These are phyloP conservation scores for Diaporthe sp. DNA, from an alignment of 2,329 filamentous ascomycete genomes.

Conservation along the genomic window DNA sequence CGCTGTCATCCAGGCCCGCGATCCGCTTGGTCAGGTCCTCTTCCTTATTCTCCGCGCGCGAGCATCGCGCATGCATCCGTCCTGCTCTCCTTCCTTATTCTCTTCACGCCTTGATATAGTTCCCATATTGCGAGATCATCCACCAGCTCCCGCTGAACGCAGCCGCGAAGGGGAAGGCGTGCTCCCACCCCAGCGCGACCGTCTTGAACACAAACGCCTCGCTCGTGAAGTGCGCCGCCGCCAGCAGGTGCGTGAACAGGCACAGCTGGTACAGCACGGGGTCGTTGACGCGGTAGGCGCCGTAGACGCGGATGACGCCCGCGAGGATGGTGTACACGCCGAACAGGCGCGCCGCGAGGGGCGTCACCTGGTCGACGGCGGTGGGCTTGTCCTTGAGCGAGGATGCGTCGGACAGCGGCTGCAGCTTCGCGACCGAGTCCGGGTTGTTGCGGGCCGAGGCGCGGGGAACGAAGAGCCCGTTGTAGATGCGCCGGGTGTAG, in stretches of 20 bases:
- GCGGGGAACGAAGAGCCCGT: constrained; percentile 71
- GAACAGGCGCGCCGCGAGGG: constrained; percentile 83
- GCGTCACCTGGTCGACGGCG: constrained; percentile 74
- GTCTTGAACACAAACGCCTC: constrained; percentile 87
- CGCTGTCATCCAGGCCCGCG: neutral
- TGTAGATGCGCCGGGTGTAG: constrained; percentile 91
- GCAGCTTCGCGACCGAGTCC: constrained; percentile 60
- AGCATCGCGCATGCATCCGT: neutral
- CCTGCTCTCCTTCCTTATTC: neutral
- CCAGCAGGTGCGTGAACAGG: constrained; percentile 84
- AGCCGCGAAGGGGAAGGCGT: constrained; percentile 67
- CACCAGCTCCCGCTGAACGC: constrained; percentile 61
- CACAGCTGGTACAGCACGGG: constrained; percentile 82
- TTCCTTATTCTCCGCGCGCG: neutral
- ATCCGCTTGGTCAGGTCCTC: no score
- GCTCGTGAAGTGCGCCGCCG: constrained; percentile 80
- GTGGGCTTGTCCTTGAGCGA: constrained; percentile 59
- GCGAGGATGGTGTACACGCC: constrained; percentile 90
- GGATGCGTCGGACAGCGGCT: constrained; percentile 60
- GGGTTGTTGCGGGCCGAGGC: constrained; percentile 54
- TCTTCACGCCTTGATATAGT: constrained; percentile 67
- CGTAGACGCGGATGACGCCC: constrained; percentile 82
- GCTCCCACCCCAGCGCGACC: constrained; percentile 71
- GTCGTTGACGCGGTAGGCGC: constrained; percentile 83
- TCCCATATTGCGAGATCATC: constrained; percentile 76